Evolutionary conservation across 1,284 basidiomycete species (phyloP).

Genomic region (Ceraceosorus guamensis): DNA sequence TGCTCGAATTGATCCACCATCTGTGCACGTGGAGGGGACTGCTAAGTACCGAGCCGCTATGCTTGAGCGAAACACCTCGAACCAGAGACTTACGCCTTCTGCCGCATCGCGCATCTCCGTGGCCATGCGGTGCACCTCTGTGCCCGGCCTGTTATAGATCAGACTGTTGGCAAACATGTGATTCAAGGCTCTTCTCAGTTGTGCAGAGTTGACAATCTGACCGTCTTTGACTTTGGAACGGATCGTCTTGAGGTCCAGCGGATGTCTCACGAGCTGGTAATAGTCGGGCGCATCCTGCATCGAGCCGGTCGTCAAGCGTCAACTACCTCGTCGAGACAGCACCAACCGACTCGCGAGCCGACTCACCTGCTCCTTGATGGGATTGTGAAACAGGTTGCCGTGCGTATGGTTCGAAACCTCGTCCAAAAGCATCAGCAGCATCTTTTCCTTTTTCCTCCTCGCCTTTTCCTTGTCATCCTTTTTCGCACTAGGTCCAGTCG

Average conservation of each 20-base stretch:
- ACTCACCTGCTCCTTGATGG: constrained; percentile 32
- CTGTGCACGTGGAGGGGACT: background rate
- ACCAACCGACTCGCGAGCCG: background rate
- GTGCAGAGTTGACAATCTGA: constrained; percentile 18
- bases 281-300: constrained; percentile 42
- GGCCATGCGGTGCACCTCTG: constrained; percentile 44
- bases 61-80: background rate
- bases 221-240: constrained; percentile 40
- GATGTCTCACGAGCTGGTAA: constrained; percentile 34
- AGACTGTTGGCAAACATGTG: constrained; percentile 45
- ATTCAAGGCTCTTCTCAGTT: constrained; percentile 26
- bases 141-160: constrained; percentile 42
- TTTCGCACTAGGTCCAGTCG: background rate
- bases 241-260: constrained; percentile 43
- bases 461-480: constrained; percentile 18
- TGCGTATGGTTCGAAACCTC: constrained; percentile 44
- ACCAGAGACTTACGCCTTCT: constrained; percentile 17
- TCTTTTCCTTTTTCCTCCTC: constrained; percentile 34
- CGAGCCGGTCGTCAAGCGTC: background rate
- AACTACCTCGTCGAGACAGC: background rate
- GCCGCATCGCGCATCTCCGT: constrained; percentile 39
- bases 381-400: constrained; percentile 41
- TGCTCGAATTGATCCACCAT: constrained; percentile 25
- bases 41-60: background rate
- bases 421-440: constrained; percentile 38